A percentile compares a stretch with the other conserved stretches of the same genome.
These are phyloP conservation scores for Marasmius sp. DNA, from an alignment of 1,284 basidiomycete species.

Conservation along the genomic window DNA sequence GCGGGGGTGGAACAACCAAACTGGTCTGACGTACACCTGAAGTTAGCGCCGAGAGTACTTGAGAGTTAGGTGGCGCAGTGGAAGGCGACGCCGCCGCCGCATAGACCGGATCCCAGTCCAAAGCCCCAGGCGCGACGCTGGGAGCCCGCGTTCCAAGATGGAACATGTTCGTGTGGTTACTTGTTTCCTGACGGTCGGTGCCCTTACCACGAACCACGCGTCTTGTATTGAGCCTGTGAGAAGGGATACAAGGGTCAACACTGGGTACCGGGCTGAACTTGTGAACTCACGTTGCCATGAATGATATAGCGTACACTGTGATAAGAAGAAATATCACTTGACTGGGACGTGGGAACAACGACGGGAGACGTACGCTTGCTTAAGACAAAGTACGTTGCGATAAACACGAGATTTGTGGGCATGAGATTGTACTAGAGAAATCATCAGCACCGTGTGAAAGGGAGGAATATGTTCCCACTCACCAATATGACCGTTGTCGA, in stretches of 20 bases:
- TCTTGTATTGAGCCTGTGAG: constrained; percentile 48
- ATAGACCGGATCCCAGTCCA: background rate
- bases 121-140: constrained; percentile 6
- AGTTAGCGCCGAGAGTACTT: no score
- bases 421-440: constrained; percentile 53
- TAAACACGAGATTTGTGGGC: constrained; percentile 57
- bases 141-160: constrained; percentile 43
- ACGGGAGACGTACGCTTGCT: constrained; percentile 55
- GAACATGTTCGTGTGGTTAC: constrained; percentile 44
- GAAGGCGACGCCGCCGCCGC: no score
- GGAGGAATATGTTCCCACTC: constrained; percentile 17
- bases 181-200: constrained; percentile 39
- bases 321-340: background rate
- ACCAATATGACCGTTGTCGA: constrained; percentile 57
- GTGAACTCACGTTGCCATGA: constrained; percentile 58
- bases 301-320: constrained; percentile 66
- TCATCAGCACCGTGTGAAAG: background rate
- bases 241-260: background rate
- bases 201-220: constrained; percentile 42
- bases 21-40: no score
- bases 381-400: constrained; percentile 59
- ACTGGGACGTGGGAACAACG: background rate
- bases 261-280: background rate
- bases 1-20: no score
- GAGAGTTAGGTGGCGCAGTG: no score